Percentiles rank a stretch among this genome's conserved stretches.
phyloP scores from a whole-genome alignment of 2,329 filamentous ascomycete species.

The Raffaelea deltoideospora region DNA sequence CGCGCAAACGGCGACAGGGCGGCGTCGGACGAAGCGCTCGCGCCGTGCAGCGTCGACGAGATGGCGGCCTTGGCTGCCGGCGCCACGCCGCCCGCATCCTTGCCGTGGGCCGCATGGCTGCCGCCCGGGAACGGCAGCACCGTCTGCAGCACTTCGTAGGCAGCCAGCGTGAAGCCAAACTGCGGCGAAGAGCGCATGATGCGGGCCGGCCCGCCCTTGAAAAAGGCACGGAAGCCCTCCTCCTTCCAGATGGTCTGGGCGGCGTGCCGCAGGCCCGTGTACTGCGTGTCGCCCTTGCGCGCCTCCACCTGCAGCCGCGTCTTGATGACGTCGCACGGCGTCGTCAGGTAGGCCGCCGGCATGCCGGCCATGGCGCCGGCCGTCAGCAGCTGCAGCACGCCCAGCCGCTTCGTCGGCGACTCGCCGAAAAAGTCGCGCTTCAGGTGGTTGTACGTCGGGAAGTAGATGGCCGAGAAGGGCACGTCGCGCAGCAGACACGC shows the following conservation, averaged over 20 bases:
- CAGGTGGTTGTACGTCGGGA: slow-evolving; percentile 88
- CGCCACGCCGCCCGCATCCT: slow-evolving; percentile 31
- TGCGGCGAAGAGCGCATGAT: slow-evolving; percentile 91
- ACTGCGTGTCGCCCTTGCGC: slow-evolving; percentile 80
- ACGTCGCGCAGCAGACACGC: slow-evolving; percentile 92
- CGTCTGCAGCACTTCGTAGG: slow-evolving; percentile 82
- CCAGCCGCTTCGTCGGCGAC: slow-evolving; percentile 70
- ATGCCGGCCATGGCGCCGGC: slow-evolving; percentile 90
- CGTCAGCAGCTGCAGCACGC: slow-evolving; percentile 78
- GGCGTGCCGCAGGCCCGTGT: slow-evolving; percentile 76
- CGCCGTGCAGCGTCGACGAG: background rate
- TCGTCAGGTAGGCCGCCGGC: slow-evolving; percentile 88
- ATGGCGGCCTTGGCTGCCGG: slow-evolving; percentile 8
- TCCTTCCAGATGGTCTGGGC: slow-evolving; percentile 73
- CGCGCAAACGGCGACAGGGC: slow-evolving; percentile 37
- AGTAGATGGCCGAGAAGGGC: slow-evolving; percentile 97
- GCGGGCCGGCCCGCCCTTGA: slow-evolving; percentile 93
- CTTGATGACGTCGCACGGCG: slow-evolving; percentile 98
- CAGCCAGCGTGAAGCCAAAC: slow-evolving; percentile 93
- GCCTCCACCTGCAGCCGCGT: slow-evolving; percentile 95
- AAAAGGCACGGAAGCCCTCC: slow-evolving; percentile 92
- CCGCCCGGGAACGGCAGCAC: slow-evolving; percentile 54
- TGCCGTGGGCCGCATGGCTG: slow-evolving; percentile 24
- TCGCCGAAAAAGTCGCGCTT: slow-evolving; percentile 94
- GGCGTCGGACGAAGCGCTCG: slow-evolving; percentile 39